Evolutionary conservation across 139 green algal genomes (phyloP), one percentile per base, ranked within the genome.

Genomic region (Asterochloris erici): DNA sequence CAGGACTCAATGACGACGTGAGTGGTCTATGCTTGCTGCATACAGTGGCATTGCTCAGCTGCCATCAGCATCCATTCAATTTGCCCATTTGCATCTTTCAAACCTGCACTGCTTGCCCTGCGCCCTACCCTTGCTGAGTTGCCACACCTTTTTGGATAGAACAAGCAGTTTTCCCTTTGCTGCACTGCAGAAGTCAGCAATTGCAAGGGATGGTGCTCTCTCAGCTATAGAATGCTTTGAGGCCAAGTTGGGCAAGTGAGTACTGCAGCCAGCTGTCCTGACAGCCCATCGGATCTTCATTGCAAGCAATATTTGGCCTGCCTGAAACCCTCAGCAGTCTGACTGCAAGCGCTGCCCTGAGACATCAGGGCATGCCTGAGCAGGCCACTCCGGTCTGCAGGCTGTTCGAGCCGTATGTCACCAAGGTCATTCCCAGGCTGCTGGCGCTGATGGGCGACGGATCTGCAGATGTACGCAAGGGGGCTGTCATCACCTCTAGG

Each of bases 401-500:
- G 64, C 91, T 99, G 61, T 99, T 99, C 89, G 97, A 99, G 87
- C 97, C 97, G n/a, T 99, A 99, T 88, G 91, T 99, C 69, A 96
- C 98, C 79, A 91, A 96, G 81, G 93, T 98, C 77, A 91, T 99
- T 76, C 94, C 94, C 16, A 91, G 97, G 86, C 90, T 99, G 81
- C 92, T 99, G 63, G 87, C 90, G 64, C 93, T 91, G 87, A 98
- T 98, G 85, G 94, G 94, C 14, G 97, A 99, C 88, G 62, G 77
- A 14, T 82, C 90, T 12, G 81, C 87, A 0, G 70, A 86, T 64
- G 93, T 97, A 73, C 88, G 95, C 0, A 90, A 96, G 24, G 93
- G 94, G 11, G 93, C 95, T 11, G 89, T 94, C 66, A 90, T 89
- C 27, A 94, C 94, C 0, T 87, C 97, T 27, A 89, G 90, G 11